Conservation (phyloP, 2,329 filamentous ascomycete species). For the Pseudocercospora fuligena region DNA sequence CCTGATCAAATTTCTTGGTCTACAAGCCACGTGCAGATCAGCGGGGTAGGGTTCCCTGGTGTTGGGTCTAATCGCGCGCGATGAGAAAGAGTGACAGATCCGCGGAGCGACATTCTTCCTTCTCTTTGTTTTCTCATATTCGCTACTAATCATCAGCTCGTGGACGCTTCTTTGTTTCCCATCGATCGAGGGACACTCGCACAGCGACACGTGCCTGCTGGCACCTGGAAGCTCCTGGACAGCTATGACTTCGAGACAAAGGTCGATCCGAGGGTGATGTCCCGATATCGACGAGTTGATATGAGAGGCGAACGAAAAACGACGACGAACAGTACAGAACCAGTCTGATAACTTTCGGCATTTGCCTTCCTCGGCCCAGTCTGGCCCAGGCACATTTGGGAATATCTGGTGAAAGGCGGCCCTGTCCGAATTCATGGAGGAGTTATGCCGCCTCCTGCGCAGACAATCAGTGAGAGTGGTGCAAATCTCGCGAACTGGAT, state of each 20-base stretch:
- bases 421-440: background rate
- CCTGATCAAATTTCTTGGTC: no score
- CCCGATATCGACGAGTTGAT: background rate
- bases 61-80: background rate
- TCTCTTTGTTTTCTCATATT: background rate
- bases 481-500: constrained; percentile 25
- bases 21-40: no score
- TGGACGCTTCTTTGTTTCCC: background rate
- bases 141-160: background rate
- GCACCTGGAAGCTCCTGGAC: background rate
- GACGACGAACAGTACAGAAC: background rate
- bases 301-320: background rate
- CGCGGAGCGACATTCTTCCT: background rate
- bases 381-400: background rate
- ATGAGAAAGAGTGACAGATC: background rate
- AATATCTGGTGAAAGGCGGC: background rate
- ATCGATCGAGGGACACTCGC: background rate
- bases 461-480: constrained; percentile 5
- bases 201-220: background rate
- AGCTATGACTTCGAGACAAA: background rate
- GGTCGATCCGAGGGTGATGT: background rate
- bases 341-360: no score
- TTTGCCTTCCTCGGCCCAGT: background rate
- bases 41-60: background rate
- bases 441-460: background rate